Percentiles rank a stretch among this genome's conserved stretches.
phyloP scores from a whole-genome alignment of 116 monocot genomes.

The Papilionanthe hybrid region DNA sequence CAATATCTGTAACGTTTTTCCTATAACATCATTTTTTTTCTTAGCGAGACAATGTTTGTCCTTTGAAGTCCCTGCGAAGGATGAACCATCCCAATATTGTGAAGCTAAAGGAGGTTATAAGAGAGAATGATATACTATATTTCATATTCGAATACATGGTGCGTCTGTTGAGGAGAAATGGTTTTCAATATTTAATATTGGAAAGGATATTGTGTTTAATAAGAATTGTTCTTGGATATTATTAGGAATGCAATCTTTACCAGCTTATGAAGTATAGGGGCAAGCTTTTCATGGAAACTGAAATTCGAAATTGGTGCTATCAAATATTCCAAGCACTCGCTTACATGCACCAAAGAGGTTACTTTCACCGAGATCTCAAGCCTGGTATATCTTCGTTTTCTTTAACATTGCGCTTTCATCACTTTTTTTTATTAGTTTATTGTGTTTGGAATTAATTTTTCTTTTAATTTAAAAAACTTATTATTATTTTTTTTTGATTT shows the following conservation, averaged over 20 bases:
- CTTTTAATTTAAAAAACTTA: no score
- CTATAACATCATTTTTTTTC: background rate
- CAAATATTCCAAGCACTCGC: constrained; percentile 94
- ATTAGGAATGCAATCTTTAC: constrained; percentile 89
- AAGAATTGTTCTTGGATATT: constrained; percentile 7
- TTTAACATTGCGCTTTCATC: background rate
- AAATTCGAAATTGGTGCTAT: constrained; percentile 89
- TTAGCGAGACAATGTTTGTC: background rate
- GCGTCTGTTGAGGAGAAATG: constrained; percentile 2
- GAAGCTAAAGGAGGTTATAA: constrained; percentile 89
- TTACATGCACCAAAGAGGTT: constrained; percentile 86
- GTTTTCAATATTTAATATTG: background rate
- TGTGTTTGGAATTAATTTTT: no score
- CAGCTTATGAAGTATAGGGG: constrained; percentile 85
- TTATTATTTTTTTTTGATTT: no score
- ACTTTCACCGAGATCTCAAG: constrained; percentile 92
- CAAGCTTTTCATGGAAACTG: constrained; percentile 60
- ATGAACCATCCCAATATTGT: constrained; percentile 99
- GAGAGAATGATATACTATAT: constrained; percentile 75
- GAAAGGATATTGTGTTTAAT: background rate
- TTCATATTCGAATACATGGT: constrained; percentile 98
- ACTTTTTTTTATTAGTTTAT: background rate
- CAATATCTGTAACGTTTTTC: background rate
- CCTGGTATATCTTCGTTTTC: constrained; percentile 49
- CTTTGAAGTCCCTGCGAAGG: constrained; percentile 57